A percentile compares a stretch with the other conserved stretches of the same genome.
These are phyloP conservation scores for Globisporangium uncinulatum DNA, from an alignment of 352 stramenopile species.

Conservation along the genomic window DNA sequence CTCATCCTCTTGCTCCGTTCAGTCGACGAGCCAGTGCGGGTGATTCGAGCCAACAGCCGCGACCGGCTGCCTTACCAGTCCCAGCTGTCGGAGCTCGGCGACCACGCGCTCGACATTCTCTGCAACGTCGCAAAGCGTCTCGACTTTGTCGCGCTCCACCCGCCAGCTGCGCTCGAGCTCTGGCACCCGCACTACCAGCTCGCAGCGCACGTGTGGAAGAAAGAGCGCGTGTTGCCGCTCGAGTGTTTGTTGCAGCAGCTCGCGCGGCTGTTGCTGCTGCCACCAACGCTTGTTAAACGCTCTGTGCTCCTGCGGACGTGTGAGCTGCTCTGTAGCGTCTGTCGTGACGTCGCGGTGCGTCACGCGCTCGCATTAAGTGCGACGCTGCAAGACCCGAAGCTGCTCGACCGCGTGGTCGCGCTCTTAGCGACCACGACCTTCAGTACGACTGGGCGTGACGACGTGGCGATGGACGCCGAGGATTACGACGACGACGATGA, in stretches of 20 bases:
- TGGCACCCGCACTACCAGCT: constrained; percentile 63
- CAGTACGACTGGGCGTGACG: constrained; percentile 48
- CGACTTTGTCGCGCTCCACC: constrained; percentile 61
- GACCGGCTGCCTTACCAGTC: no score
- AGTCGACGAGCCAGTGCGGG: constrained; percentile 19
- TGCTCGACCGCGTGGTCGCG: constrained; percentile 49
- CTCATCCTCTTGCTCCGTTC: constrained; percentile 51
- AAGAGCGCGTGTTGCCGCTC: constrained; percentile 47
- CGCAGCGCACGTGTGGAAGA: constrained; percentile 52
- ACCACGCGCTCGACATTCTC: constrained; percentile 71
- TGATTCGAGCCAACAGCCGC: constrained; percentile 1
- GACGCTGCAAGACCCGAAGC: constrained; percentile 30
- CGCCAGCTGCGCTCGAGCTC: constrained; percentile 39
- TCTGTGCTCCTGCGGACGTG: constrained; percentile 57
- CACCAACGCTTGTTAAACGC: constrained; percentile 22
- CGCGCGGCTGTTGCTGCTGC: constrained; percentile 28
- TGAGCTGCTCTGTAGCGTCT: constrained; percentile 57
- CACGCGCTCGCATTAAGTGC: constrained; percentile 34
- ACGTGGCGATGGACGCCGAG: constrained; percentile 32
- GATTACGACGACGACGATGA: constrained; percentile 34
- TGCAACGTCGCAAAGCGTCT: constrained; percentile 66
- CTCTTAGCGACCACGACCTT: constrained; percentile 33
- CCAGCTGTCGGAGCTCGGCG: constrained; percentile 32
- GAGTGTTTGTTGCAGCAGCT: constrained; percentile 61
- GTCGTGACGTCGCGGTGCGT: constrained; percentile 43